Evolutionary conservation across 345 rosid species (phyloP).

Genomic region (Euphorbia peplus): DNA sequence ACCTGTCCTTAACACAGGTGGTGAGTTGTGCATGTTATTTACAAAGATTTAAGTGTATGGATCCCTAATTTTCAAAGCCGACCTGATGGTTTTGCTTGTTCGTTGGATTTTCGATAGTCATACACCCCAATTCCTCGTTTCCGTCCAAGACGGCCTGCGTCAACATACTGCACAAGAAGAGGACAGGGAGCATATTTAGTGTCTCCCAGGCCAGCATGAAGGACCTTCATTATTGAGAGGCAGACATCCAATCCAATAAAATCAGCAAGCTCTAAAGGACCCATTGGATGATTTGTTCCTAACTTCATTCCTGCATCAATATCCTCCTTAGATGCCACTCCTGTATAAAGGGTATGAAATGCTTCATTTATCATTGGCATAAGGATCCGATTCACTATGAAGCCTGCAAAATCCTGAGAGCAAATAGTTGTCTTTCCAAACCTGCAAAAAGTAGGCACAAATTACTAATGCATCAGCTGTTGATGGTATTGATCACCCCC

Average conservation of each 20-base stretch:
- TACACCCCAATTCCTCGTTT: constrained; percentile 77
- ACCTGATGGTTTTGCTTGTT: constrained; percentile 31
- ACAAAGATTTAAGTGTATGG: background rate
- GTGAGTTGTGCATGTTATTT: background rate
- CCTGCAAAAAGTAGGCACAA: constrained; percentile 38
- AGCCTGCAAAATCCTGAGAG: constrained; percentile 77
- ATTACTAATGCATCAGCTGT: too few species aligned
- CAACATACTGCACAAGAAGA: constrained; percentile 80
- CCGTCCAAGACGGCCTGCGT: constrained; percentile 79
- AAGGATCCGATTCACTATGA: constrained; percentile 79
- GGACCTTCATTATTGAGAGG: constrained; percentile 75
- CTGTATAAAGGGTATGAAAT: constrained; percentile 70
- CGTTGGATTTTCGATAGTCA: constrained; percentile 41
- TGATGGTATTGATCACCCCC: too few species aligned
- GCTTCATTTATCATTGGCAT: constrained; percentile 99
- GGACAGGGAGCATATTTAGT: constrained; percentile 72
- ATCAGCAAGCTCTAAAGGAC: constrained; percentile 82
- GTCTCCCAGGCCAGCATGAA: constrained; percentile 67
- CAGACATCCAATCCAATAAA: constrained; percentile 80
- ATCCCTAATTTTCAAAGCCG: constrained; percentile 39
- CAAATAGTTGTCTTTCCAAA: constrained; percentile 72
- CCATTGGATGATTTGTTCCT: constrained; percentile 92
- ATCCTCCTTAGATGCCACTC: constrained; percentile 91
- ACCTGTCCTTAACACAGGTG: background rate
- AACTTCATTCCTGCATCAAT: constrained; percentile 86